These are phyloP conservation scores for Rutidosis leptorrhynchoides DNA, from an alignment of 129 eudicot genomes.

Conservation along the genomic window DNA sequence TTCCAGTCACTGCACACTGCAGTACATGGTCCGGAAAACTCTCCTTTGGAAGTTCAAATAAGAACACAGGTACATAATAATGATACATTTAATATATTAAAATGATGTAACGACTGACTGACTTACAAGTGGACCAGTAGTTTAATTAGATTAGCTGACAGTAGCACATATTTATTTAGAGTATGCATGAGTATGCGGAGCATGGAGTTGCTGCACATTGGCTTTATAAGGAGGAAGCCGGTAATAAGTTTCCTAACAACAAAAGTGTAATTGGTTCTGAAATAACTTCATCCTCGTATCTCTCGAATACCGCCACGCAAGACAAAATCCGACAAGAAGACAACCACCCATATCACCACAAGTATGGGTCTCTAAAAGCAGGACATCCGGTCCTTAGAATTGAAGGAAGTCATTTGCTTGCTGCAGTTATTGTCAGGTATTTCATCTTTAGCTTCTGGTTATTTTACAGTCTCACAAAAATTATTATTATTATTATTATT, in stretches of 20 bases:
- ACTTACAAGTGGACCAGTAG: neutral
- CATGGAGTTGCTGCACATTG: slow-evolving; percentile 99
- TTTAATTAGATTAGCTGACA: slow-evolving; percentile 15
- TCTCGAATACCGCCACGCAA: slow-evolving; percentile 55
- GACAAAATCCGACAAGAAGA: slow-evolving; percentile 50
- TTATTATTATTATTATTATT: no score
- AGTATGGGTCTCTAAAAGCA: slow-evolving; percentile 60
- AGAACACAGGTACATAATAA: slow-evolving; percentile 76
- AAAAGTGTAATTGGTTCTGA: slow-evolving; percentile 44
- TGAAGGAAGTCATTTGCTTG: slow-evolving; percentile 92
- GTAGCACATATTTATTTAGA: slow-evolving; percentile 41
- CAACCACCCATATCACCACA: slow-evolving; percentile 34
- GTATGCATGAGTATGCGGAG: slow-evolving; percentile 97
- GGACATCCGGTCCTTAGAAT: slow-evolving; percentile 94
- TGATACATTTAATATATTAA: no score
- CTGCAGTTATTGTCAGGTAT: slow-evolving; percentile 90
- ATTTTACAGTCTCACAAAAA: neutral
- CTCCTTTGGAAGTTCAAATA: slow-evolving; percentile 91
- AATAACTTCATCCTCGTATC: slow-evolving; percentile 43
- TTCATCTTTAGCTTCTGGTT: slow-evolving; percentile 10
- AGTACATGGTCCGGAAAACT: slow-evolving; percentile 85
- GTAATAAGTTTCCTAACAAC: slow-evolving; percentile 42
- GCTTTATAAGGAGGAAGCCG: slow-evolving; percentile 98
- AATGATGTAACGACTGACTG: neutral
- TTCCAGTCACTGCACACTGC: slow-evolving; percentile 97